A percentile compares a stretch with the other conserved stretches of the same genome.
phyloP scores from a whole-genome alignment of 352 stramenopile species.

The Globisporangium rhizosaccharum region DNA sequence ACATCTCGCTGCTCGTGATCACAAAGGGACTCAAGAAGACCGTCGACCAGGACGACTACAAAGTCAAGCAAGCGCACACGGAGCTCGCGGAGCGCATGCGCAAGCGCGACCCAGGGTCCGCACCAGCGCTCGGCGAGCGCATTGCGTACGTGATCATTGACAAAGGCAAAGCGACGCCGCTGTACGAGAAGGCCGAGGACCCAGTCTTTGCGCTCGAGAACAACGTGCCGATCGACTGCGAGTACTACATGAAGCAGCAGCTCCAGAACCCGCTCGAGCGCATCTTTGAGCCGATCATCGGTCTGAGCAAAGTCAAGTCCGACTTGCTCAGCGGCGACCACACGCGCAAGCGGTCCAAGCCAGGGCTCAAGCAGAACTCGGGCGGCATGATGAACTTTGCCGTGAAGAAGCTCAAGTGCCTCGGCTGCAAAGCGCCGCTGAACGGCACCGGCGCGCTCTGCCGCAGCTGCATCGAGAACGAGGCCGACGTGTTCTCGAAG shows the following conservation, averaged over 20 bases:
- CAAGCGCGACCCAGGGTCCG: conserved; percentile 96
- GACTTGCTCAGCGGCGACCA: conserved; percentile 96
- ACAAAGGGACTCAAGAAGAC: conserved; percentile 99
- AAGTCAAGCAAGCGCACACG: conserved; percentile 98
- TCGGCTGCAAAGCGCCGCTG: conserved; percentile 95
- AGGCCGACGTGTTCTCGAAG: conserved; percentile 94
- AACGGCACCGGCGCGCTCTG: conserved; percentile 90
- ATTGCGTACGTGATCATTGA: conserved; percentile 99
- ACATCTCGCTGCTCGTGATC: conserved; percentile 99
- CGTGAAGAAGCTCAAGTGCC: conserved; percentile 96
- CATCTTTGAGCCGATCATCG: conserved; percentile 98
- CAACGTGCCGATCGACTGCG: conserved; percentile 97
- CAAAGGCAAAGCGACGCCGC: conserved; percentile 92
- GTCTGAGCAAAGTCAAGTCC: conserved; percentile 88
- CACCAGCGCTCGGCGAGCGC: conserved; percentile 97
- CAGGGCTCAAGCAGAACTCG: conserved; percentile 92
- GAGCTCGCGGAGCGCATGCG: conserved; percentile 98
- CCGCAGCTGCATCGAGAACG: conserved; percentile 90
- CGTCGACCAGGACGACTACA: conserved; percentile 98
- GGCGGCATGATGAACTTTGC: conserved; percentile 99
- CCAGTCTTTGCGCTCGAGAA: conserved; percentile 99
- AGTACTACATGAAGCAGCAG: conserved; percentile 99
- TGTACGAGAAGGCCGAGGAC: conserved; percentile 98
- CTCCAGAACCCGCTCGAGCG: conserved; percentile 96
- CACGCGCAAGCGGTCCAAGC: conserved; percentile 97